These are phyloP conservation scores for Lotus japonicus DNA, from an alignment of 306 rosid species.

Conservation along the genomic window DNA sequence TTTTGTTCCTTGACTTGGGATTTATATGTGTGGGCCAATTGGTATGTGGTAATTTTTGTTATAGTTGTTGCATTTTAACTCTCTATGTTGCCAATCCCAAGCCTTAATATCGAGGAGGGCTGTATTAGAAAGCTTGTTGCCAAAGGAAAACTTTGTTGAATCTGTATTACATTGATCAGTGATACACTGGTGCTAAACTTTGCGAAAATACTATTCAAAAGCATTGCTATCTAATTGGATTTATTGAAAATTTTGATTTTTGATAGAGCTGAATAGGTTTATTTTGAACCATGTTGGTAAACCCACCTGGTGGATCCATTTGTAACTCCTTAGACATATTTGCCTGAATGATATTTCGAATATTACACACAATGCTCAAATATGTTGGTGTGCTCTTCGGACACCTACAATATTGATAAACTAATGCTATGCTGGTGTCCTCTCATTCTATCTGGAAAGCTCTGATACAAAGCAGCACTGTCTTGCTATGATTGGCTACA, in stretches of 20 bases:
- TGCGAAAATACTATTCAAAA: not conserved
- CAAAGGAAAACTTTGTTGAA: not conserved
- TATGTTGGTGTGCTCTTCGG: not conserved
- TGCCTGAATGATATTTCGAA: not conserved
- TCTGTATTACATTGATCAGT: not conserved
- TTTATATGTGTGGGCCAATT: not conserved
- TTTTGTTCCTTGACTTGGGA: not conserved
- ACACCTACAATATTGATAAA: not conserved
- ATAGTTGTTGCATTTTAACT: conserved; percentile 4
- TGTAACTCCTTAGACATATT: not conserved
- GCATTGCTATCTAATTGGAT: not conserved
- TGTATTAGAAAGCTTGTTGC: not conserved
- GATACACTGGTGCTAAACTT: not conserved
- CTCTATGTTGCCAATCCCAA: not conserved
- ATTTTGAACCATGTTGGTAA: not conserved
- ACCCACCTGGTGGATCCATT: not conserved
- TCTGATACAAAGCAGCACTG: not conserved
- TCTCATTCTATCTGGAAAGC: not conserved
- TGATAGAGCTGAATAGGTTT: not conserved
- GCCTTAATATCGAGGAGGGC: not conserved
- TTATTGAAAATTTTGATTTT: not conserved
- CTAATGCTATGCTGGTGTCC: not conserved
- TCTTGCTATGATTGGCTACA: conserved; percentile 3
- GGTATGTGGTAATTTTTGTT: not conserved
- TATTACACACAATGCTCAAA: conserved; percentile 7